Percentiles rank a stretch among this genome's conserved stretches.
Evolutionary conservation across 345 rosid genomes (phyloP).

Genomic region (Eucalyptus sp.): DNA sequence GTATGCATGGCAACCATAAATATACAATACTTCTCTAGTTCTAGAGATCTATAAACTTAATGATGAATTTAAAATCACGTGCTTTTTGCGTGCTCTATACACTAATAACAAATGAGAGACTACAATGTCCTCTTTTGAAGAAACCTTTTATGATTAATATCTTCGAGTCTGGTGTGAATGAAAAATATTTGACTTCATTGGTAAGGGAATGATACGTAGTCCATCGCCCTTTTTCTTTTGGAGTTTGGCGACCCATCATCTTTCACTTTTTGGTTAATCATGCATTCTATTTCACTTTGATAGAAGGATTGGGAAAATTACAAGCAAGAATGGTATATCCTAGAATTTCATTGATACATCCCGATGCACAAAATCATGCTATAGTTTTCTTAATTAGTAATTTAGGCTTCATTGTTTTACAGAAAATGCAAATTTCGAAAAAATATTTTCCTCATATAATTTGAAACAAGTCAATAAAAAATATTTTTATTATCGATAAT

Average conservation of each 20-base stretch:
- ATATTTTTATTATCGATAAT: no score
- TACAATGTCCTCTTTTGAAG: not conserved
- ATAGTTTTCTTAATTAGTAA: not conserved
- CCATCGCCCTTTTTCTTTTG: not conserved
- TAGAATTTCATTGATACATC: not conserved
- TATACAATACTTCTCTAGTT: not conserved
- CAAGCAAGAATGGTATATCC: not conserved
- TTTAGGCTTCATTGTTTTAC: no score
- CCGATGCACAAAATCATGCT: not conserved
- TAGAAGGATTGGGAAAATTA: not conserved
- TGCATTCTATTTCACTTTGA: not conserved
- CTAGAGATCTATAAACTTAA: not conserved
- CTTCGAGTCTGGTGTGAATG: not conserved
- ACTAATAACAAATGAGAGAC: not conserved
- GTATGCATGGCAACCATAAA: no score
- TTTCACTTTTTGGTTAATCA: not conserved
- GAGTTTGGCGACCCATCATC: not conserved
- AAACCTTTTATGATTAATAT: not conserved
- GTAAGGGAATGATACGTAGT: not conserved
- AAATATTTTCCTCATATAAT: no score
- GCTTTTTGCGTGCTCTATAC: not conserved
- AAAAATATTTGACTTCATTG: not conserved
- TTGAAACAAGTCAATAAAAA: no score
- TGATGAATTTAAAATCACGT: not conserved
- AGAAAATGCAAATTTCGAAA: no score